Conservation (phyloP, 2,329 filamentous ascomycete genomes). For the Neonectria faginata region DNA sequence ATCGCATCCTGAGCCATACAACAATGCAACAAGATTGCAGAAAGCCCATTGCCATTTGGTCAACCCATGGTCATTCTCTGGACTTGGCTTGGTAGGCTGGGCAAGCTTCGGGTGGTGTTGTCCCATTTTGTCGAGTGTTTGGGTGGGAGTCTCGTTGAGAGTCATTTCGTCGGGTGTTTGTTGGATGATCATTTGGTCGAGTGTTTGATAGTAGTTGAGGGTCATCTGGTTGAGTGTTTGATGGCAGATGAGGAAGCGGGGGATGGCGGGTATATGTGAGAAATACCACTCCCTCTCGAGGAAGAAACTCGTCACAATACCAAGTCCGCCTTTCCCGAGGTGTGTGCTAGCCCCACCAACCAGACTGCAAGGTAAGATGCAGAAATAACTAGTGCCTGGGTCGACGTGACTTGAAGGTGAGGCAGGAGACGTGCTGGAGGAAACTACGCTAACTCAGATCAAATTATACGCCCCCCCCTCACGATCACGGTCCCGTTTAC, state of each 20-base stretch:
- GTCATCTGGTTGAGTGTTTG: neutral
- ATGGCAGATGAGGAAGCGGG: neutral
- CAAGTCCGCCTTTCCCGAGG: neutral
- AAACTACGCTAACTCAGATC: neutral
- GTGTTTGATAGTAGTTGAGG: neutral
- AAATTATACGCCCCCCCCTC: neutral
- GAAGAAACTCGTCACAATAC: neutral
- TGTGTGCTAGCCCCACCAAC: neutral
- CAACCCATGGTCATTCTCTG: too few species aligned
- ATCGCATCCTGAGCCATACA: neutral
- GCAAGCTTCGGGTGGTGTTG: neutral
- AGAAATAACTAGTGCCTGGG: neutral
- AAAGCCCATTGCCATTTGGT: neutral
- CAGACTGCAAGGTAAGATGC: neutral
- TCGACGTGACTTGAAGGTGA: neutral
- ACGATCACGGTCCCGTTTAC: neutral
- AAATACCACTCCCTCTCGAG: neutral
- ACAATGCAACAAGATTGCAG: neutral
- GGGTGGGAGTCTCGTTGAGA: neutral
- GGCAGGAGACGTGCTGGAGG: neutral
- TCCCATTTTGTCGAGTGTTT: neutral
- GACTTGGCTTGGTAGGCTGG: neutral
- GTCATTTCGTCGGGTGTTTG: neutral
- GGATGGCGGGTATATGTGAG: neutral
- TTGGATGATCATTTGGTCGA: too few species aligned